phyloP scores from a whole-genome alignment of 1,284 basidiomycete species.

The Ceratobasidium sp. region DNA sequence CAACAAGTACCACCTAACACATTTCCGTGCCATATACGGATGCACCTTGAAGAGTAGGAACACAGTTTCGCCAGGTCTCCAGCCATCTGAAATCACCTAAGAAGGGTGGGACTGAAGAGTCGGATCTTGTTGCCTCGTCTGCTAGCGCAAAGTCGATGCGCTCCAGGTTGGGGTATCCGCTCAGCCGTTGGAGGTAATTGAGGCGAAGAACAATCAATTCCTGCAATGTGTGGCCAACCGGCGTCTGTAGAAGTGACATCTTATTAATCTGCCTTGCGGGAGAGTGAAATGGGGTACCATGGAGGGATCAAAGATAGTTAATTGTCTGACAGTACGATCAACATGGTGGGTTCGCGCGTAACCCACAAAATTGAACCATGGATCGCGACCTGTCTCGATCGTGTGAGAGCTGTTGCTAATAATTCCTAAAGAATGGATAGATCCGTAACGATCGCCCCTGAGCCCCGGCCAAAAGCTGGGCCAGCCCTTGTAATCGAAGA shows the following conservation, averaged over 20 bases:
- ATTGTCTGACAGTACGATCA: background rate
- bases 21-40: background rate
- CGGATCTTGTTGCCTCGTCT: background rate
- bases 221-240: background rate
- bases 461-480: no score
- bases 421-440: no score
- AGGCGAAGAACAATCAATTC: background rate
- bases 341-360: no score
- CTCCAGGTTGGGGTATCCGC: background rate
- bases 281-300: background rate
- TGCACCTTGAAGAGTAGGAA: background rate
- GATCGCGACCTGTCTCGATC: no score
- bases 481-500: no score
- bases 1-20: background rate
- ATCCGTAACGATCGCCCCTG: no score
- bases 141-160: background rate
- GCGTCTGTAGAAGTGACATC: background rate
- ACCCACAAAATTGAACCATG: no score
- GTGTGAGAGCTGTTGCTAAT: no score
- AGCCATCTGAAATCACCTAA: background rate
- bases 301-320: background rate
- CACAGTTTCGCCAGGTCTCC: background rate
- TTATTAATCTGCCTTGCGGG: no score
- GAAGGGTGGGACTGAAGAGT: background rate
- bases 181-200: background rate